Percentiles rank a stretch among this genome's conserved stretches.
These are phyloP conservation scores for Pseudonectria foliicola DNA, from an alignment of 2,329 filamentous ascomycete genomes.

Conservation along the genomic window DNA sequence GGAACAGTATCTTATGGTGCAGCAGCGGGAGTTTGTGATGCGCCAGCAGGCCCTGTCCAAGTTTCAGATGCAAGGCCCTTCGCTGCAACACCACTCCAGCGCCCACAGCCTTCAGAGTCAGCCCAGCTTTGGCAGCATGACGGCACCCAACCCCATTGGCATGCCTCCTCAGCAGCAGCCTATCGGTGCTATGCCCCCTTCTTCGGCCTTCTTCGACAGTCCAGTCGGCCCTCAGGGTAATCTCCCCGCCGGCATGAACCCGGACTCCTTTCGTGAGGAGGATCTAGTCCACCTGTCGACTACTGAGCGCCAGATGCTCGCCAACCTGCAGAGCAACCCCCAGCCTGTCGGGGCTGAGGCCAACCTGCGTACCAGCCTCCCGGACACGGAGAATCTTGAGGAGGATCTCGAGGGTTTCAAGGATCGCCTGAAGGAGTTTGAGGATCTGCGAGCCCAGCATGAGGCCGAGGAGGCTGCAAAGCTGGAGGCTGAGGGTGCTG, in stretches of 20 bases:
- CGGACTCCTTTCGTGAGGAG: constrained; percentile 60
- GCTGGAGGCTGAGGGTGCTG: neutral
- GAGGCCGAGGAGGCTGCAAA: constrained; percentile 45
- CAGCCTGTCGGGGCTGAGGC: constrained; percentile 20
- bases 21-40: constrained; percentile 87
- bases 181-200: constrained; percentile 51
- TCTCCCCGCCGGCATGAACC: constrained; percentile 19
- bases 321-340: constrained; percentile 24
- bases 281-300: constrained; percentile 60
- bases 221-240: constrained; percentile 26
- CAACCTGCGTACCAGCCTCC: constrained; percentile 40
- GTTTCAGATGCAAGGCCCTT: constrained; percentile 51
- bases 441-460: constrained; percentile 66
- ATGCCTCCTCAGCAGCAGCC: constrained; percentile 42
- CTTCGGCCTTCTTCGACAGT: constrained; percentile 65
- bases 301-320: constrained; percentile 47
- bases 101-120: constrained; percentile 95
- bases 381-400: constrained; percentile 41
- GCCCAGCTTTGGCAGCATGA: constrained; percentile 90
- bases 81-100: constrained; percentile 86
- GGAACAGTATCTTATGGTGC: constrained; percentile 93
- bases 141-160: constrained; percentile 74
- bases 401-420: constrained; percentile 53
- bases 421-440: constrained; percentile 77
- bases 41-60: constrained; percentile 75